Evolutionary conservation across 192 early-diverging fungal species (phyloP).

Genomic region (Backusella mclennaniae): DNA sequence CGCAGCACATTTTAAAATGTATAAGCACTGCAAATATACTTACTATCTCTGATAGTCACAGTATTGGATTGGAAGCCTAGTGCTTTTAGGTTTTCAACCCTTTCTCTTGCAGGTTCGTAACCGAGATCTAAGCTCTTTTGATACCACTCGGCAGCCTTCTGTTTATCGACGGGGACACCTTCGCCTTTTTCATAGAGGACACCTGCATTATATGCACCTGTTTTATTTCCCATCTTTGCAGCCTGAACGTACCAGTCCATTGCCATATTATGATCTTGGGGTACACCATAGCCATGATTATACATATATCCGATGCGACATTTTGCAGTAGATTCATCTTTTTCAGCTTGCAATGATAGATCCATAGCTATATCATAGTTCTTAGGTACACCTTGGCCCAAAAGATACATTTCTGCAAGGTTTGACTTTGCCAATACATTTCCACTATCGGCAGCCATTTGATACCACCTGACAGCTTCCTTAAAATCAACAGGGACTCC

Average conservation of each 20-base stretch:
- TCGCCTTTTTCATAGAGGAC: not conserved
- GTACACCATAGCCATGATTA: not conserved
- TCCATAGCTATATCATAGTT: not conserved
- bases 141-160: not conserved
- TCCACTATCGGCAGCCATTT: not conserved
- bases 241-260: not conserved
- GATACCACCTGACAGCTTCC: conserved; percentile 29
- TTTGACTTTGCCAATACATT: not conserved
- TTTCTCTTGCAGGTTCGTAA: not conserved
- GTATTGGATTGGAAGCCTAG: not conserved
- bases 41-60: not conserved
- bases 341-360: not conserved
- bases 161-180: not conserved
- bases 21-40: not conserved
- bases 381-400: not conserved
- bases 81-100: not conserved
- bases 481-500: conserved; percentile 23
- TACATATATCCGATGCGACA: not conserved
- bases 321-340: not conserved
- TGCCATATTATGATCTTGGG: not conserved
- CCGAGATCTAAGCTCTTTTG: not conserved
- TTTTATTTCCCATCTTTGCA: not conserved
- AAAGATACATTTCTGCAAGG: not conserved
- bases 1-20: not conserved
- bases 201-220: not conserved